Base-by-base conservation (phyloP, 2,329 filamentous ascomycete species). In the Hypoxylon rubiginosum region DNA sequence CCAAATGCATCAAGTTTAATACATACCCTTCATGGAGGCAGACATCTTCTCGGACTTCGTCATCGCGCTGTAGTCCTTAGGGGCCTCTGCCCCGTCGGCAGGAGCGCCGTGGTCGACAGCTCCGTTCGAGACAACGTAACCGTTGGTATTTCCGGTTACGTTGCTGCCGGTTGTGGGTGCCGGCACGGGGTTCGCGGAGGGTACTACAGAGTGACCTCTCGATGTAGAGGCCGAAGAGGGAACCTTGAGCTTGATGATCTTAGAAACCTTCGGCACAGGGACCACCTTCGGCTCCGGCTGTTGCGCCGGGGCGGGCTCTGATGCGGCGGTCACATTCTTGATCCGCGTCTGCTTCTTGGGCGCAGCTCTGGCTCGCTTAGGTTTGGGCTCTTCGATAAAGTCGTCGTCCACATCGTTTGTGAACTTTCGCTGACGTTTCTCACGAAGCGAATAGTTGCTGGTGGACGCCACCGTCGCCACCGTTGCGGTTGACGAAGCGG, bases 31-130 rank as follows among this genome's bases (percentile, higher is more conserved):
- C 87, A 89, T 89, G 2, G 86, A 88, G 17, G 83, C 83, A n/a
- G 85, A 87, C 86, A 89, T 89, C 81, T 89, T 89, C 78, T 89
- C 86, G 30, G 85, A 88, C 79, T 89, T 89, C 51, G 85, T 88
- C 86, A 89, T 88, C 46, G 84, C 81, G 36, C 84, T 83, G 71
- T 89, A 89, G 56, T 88, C 85, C 78, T 88, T 88, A 72, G 17
- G 69, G 10, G 78, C 78, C 3, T 74, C 78, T 8, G 61, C 36
- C 61, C 60, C 19, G 72, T 73, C 51, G 26, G 60, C 59, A 48
- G 62, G 61, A 9, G 24, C 48, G 26, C 49, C 52, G 17, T 68
- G 62, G 26, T 83, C 81, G 5, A 71, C 74, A 61, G 52, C 15
- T 69, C 76, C 62, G 34, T 72, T 70, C 28, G 32, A 62, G 53